A percentile compares a stretch with the other conserved stretches of the same genome.
phyloP scores from a whole-genome alignment of 2,329 filamentous ascomycete species.

The Beauveria bassiana region DNA sequence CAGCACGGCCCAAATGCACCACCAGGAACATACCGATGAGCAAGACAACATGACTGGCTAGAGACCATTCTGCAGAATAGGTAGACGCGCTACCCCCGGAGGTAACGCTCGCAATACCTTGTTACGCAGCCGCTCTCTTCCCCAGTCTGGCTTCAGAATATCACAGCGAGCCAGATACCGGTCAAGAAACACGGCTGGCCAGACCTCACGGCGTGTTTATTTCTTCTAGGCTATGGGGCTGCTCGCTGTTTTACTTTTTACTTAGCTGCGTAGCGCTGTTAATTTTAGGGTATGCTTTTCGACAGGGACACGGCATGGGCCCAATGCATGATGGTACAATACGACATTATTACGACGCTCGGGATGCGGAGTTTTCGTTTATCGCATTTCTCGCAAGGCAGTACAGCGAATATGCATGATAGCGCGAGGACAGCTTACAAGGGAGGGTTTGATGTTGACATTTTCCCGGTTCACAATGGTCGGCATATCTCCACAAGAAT shows the following conservation, averaged over 20 bases:
- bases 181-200: no score
- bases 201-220: not conserved
- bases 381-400: not conserved
- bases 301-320: not conserved
- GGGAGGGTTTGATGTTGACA: not conserved
- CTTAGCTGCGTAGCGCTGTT: not conserved
- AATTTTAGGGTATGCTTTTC: not conserved
- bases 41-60: constrained; percentile 11
- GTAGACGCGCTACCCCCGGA: not conserved
- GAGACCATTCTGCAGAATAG: not conserved
- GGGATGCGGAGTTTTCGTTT: constrained; percentile 1
- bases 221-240: not conserved
- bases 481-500: not conserved
- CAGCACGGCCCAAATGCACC: constrained; percentile 30
- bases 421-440: not conserved
- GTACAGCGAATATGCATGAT: not conserved
- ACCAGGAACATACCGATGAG: constrained; percentile 16
- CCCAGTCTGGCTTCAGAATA: not conserved
- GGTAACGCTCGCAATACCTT: not conserved
- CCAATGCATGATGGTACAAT: not conserved
- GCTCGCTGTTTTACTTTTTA: not conserved
- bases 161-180: no score
- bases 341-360: constrained; percentile 4
- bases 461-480: not conserved
- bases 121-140: not conserved